Evolutionary conservation across 352 stramenopile species (phyloP), one percentile per base, ranked within the genome.

Genomic region (Globisporangium viniferum): DNA sequence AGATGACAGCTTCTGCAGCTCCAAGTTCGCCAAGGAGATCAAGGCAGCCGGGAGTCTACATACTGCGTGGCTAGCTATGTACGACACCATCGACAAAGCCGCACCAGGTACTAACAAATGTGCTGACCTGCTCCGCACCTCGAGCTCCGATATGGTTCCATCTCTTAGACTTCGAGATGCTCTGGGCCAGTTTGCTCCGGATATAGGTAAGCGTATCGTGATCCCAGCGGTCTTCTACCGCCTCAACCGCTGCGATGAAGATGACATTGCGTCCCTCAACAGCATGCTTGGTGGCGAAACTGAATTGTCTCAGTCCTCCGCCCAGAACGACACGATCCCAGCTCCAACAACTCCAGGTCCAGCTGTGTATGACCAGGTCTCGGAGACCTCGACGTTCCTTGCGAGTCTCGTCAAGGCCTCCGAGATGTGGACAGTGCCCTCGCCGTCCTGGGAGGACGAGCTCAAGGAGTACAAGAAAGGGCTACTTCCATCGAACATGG

Each of bases 341-440:
- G n/a, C 6, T 5, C 48, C 48, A 55, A 31, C n/a, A 55, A 29
- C 27, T 15, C 35, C 8, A 3, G 48, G 15, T 31, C 29, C 29
- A 4, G 46, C 46, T 8, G 39, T 22, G n/a, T 18, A 29, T 6
- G 27, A 49, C 35, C 35, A 41, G 35, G 35, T 41, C 35, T 41
- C 35, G 35, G 8, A 41, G 35, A 14, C 8, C 8, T 70, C 62
- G 44, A 55, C 22, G 20, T 64, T 73, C 49, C 63, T 73, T 15
- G 51, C 46, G 8, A 59, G 44, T 22, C 44, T 65, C 31, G 67
- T 73, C 31, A 20, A 35, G 1, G 35, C 59, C 24, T 70, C 63
- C 2, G 68, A 70, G 58, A 71, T 73, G 51, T 73, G 68, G 68
- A 48, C 66, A 24, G 15, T 35, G 4, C 68, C 68, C n/a, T 66